phyloP scores from a whole-genome alignment of 1,139 yeast species.

The Saccharomyces hybrid region DNA sequence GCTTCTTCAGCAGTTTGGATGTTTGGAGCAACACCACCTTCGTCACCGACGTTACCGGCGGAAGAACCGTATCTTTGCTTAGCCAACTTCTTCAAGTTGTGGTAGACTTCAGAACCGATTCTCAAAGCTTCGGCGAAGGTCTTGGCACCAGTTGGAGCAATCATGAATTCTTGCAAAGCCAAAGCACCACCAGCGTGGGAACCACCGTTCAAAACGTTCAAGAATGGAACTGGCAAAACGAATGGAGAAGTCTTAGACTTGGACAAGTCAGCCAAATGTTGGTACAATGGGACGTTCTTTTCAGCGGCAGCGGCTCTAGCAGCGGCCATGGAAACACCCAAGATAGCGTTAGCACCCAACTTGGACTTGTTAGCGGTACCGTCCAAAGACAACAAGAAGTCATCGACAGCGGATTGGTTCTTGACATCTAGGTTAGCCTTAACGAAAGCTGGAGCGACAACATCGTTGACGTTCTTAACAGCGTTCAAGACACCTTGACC shows the following conservation, averaged over 20 bases:
- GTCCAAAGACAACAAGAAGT: constrained; percentile 67
- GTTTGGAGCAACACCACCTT: constrained; percentile 99
- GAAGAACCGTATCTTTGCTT: constrained; percentile 91
- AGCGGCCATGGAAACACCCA: constrained; percentile 89
- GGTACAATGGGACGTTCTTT: constrained; percentile 78
- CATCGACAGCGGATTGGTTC: constrained; percentile 74
- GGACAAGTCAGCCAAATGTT: constrained; percentile 71
- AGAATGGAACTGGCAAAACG: constrained; percentile 93
- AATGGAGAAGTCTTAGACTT: constrained; percentile 53
- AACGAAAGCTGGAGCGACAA: constrained; percentile 82
- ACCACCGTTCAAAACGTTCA: constrained; percentile 97
- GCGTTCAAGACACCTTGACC: constrained; percentile 95
- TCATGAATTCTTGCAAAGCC: constrained; percentile 98
- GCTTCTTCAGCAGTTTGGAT: constrained; percentile 91
- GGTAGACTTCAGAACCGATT: constrained; percentile 95
- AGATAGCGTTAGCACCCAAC: constrained; percentile 92
- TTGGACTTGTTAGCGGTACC: constrained; percentile 93
- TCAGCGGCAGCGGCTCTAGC: constrained; percentile 95
- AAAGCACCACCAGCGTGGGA: constrained; percentile 98
- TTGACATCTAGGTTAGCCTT: constrained; percentile 65
- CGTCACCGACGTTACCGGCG: constrained; percentile 99
- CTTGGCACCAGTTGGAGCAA: constrained; percentile 84
- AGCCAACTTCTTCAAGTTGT: constrained; percentile 81
- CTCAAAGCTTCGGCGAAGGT: constrained; percentile 88
- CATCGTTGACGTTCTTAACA: constrained; percentile 79